phyloP scores from a whole-genome alignment of 306 rosid genomes.

The Cyclanthera cordifolia region DNA sequence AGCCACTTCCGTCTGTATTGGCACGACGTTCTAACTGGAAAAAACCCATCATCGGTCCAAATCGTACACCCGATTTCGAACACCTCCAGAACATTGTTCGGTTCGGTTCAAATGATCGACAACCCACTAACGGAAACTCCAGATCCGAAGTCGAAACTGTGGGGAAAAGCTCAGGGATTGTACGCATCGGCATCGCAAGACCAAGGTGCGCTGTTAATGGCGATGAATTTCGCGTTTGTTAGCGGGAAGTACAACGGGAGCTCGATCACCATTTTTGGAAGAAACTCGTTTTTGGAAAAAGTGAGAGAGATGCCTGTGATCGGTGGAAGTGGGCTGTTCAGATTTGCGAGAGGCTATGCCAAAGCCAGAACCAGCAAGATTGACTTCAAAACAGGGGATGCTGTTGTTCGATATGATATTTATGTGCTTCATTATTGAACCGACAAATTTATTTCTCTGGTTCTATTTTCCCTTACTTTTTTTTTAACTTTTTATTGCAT shows the following conservation, averaged over 20 bases:
- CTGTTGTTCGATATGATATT: slow-evolving; percentile 44
- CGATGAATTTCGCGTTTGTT: slow-evolving; percentile 45
- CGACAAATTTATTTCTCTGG: too few relatives aligned
- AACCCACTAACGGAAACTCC: slow-evolving; percentile 25
- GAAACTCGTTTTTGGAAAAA: slow-evolving; percentile 34
- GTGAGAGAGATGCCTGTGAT: slow-evolving; percentile 72
- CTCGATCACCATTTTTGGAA: slow-evolving; percentile 46
- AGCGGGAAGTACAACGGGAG: slow-evolving; percentile 70
- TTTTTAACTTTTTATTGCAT: neutral
- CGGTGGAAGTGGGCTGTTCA: slow-evolving; percentile 67
- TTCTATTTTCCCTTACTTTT: too few relatives aligned
- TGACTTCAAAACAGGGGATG: slow-evolving; percentile 24
- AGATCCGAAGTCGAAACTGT: slow-evolving; percentile 20
- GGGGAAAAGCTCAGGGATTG: slow-evolving; percentile 45
- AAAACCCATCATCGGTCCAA: slow-evolving; percentile 16
- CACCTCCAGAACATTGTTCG: slow-evolving; percentile 18
- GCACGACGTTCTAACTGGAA: slow-evolving; percentile 29
- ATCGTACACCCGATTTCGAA: slow-evolving; percentile 21
- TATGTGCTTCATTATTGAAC: slow-evolving; percentile 32
- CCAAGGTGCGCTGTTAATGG: slow-evolving; percentile 35
- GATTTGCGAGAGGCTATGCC: slow-evolving; percentile 63
- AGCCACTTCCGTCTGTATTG: slow-evolving; percentile 41
- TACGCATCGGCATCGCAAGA: slow-evolving; percentile 38
- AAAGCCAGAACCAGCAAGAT: slow-evolving; percentile 27
- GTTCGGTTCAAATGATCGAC: slow-evolving; percentile 19